These are phyloP conservation scores for Amoebophrya sp. DNA, from an alignment of 169 alveolate species.

Conservation along the genomic window DNA sequence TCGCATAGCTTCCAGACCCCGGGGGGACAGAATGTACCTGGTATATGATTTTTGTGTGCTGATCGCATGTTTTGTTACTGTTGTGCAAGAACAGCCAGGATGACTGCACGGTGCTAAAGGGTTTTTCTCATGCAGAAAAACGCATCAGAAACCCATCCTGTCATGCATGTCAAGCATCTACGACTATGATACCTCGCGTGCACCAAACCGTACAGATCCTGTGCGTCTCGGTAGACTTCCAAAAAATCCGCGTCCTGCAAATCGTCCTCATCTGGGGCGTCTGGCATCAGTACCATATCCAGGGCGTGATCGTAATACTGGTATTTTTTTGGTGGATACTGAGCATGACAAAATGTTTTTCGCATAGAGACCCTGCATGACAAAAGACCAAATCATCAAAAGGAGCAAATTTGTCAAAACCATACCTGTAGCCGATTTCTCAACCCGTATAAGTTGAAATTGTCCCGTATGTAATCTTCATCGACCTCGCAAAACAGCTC, in stretches of 20 bases:
- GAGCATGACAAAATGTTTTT: too few species aligned
- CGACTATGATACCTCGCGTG: conserved; percentile 90
- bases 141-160: too few species aligned
- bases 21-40: background rate
- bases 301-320: conserved; percentile 69
- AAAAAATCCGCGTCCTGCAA: conserved; percentile 33
- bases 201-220: conserved; percentile 85
- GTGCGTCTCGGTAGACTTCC: conserved; percentile 66
- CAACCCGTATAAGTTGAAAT: conserved; percentile 77
- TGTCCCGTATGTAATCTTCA: conserved; percentile 82
- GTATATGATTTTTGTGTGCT: too few species aligned
- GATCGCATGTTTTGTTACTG: too few species aligned
- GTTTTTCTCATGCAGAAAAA: too few species aligned
- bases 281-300: conserved; percentile 68
- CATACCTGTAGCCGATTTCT: conserved; percentile 30
- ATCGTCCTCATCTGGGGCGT: conserved; percentile 46
- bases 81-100: too few species aligned
- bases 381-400: too few species aligned
- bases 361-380: too few species aligned
- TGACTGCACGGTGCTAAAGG: too few species aligned
- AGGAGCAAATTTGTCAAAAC: too few species aligned
- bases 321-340: background rate
- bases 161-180: too few species aligned
- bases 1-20: conserved; percentile 18
- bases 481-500: conserved; percentile 86